Evolutionary conservation across 2,329 filamentous ascomycete species (phyloP).

Genomic region (Dothideomycetidae sp.): DNA sequence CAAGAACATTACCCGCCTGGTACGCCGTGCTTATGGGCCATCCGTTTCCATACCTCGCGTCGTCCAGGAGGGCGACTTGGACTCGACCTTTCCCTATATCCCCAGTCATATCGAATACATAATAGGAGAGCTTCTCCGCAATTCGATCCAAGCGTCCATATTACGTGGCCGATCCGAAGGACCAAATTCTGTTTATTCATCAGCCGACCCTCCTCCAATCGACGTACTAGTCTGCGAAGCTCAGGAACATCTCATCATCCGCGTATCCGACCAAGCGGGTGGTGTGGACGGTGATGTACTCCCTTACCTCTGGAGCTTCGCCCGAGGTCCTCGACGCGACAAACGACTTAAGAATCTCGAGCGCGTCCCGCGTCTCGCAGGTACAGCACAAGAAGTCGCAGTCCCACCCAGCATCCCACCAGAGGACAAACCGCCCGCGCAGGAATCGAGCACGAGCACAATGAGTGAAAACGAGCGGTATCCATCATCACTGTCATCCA

Average conservation of each 20-base stretch:
- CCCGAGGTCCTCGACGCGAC: slow-evolving; percentile 71
- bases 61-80: slow-evolving; percentile 66
- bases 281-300: slow-evolving; percentile 75
- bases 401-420: slow-evolving; percentile 17
- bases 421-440: not conserved
- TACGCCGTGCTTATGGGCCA: slow-evolving; percentile 59
- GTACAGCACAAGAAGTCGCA: slow-evolving; percentile 77
- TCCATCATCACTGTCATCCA: slow-evolving; percentile 58
- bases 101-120: slow-evolving; percentile 81
- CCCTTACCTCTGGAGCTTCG: slow-evolving; percentile 92
- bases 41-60: slow-evolving; percentile 64
- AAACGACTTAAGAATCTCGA: slow-evolving; percentile 71
- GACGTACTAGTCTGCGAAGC: slow-evolving; percentile 92
- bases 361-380: slow-evolving; percentile 79
- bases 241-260: slow-evolving; percentile 86
- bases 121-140: slow-evolving; percentile 82
- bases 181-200: slow-evolving; percentile 14
- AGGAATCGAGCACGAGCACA: not conserved
- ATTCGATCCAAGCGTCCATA: slow-evolving; percentile 84
- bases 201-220: slow-evolving; percentile 75
- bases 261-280: slow-evolving; percentile 88
- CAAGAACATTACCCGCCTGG: slow-evolving; percentile 58
- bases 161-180: slow-evolving; percentile 35
- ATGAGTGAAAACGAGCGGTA: slow-evolving; percentile 16
- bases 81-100: slow-evolving; percentile 91